phyloP scores from a whole-genome alignment of 2,329 filamentous ascomycete species.

The Paramyrothecium sp. region DNA sequence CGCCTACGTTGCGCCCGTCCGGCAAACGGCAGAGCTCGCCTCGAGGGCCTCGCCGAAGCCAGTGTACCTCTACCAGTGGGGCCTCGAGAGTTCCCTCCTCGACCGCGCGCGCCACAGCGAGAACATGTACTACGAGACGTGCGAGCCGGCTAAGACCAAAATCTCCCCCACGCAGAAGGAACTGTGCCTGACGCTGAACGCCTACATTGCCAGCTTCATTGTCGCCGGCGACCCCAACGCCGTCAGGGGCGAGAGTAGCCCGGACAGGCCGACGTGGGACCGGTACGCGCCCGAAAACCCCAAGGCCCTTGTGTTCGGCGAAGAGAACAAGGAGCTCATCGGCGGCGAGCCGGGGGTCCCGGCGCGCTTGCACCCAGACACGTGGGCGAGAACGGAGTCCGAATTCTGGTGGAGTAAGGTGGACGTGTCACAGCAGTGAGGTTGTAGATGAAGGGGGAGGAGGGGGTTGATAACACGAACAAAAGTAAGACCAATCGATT shows the following conservation, averaged over 20 bases:
- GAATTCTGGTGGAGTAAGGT: conserved; percentile 47
- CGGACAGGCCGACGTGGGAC: conserved; percentile 31
- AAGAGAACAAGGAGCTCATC: conserved; percentile 45
- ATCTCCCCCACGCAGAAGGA: conserved; percentile 38
- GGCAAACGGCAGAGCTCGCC: conserved; percentile 41
- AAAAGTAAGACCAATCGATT: no score
- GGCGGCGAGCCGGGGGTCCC: conserved; percentile 35
- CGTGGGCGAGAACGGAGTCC: conserved; percentile 39
- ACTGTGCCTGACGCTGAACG: conserved; percentile 40
- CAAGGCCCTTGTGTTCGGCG: conserved; percentile 40
- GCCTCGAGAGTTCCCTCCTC: conserved; percentile 39
- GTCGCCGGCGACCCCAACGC: conserved; percentile 42
- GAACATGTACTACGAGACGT: conserved; percentile 46
- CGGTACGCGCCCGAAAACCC: conserved; percentile 22
- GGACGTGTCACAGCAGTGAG: conserved; percentile 29
- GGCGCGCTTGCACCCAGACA: conserved; percentile 36
- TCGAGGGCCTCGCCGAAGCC: conserved; percentile 10
- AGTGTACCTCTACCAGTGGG: conserved; percentile 35
- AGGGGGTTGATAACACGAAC: no score
- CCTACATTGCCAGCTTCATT: conserved; percentile 49
- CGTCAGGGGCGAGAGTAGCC: conserved; percentile 17
- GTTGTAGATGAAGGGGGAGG: no score
- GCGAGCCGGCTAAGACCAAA: conserved; percentile 27
- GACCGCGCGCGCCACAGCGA: conserved; percentile 47
- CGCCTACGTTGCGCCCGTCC: conserved; percentile 50